A percentile compares a stretch with the other conserved stretches of the same genome.
Evolutionary conservation across 2,329 filamentous ascomycete species (phyloP).

Genomic region (Colletotrichum orbiculare): DNA sequence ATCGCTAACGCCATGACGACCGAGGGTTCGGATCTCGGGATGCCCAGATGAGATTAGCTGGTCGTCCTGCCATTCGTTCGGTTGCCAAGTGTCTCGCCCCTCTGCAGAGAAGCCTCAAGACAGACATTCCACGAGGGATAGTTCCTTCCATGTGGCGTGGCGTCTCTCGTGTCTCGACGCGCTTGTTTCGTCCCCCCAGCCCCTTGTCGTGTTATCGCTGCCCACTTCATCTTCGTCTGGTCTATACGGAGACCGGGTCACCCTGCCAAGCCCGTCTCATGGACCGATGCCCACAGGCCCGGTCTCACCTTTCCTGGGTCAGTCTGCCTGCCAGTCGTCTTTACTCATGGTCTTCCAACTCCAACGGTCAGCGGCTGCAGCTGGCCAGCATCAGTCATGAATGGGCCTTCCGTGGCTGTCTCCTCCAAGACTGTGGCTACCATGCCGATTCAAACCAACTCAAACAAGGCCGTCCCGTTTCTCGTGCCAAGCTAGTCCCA

Average conservation of each 20-base stretch:
- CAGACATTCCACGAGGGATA: conserved; percentile 12
- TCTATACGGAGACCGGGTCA: conserved; percentile 16
- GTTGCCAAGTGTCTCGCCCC: conserved; percentile 18
- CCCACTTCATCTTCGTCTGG: conserved; percentile 8
- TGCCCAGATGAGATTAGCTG: conserved; percentile 11
- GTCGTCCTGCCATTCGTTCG: conserved; percentile 4
- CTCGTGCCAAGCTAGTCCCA: conserved; percentile 21
- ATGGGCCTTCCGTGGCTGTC: background rate
- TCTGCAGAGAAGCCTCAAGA: conserved; percentile 32
- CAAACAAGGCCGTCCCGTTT: conserved; percentile 13
- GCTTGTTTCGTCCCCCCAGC: conserved; percentile 30
- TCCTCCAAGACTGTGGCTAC: background rate
- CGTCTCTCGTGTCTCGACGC: conserved; percentile 25
- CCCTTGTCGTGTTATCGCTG: background rate
- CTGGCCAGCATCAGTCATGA: conserved; percentile 1
- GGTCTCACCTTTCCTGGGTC: conserved; percentile 18
- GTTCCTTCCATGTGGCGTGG: conserved; percentile 30
- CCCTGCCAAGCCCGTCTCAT: conserved; percentile 28
- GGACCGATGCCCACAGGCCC: conserved; percentile 28
- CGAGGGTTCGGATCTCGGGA: conserved; percentile 31
- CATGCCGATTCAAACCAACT: background rate
- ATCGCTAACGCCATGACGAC: conserved; percentile 18
- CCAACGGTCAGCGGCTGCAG: background rate
- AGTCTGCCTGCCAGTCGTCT: conserved; percentile 1
- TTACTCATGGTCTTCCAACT: background rate